Base-by-base conservation (phyloP, 495 filamentous ascomycete genomes). In the Xylaria venustula region DNA sequence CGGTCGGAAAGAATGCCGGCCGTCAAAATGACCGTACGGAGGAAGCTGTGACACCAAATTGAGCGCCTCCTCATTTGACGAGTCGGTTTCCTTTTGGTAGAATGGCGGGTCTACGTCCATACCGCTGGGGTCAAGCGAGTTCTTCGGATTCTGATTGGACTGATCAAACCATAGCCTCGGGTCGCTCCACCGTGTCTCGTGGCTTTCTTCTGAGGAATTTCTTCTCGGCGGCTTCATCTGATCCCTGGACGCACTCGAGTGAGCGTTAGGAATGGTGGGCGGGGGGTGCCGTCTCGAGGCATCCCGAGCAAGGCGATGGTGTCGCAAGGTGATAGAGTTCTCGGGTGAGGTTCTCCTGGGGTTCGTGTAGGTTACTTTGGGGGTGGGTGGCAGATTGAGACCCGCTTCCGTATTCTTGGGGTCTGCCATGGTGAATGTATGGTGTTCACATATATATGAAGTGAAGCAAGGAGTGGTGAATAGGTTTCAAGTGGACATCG, bases 41-140 rank as follows among this genome's bases (percentile, higher is more conserved):
- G 64, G 64, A 44, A 64, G 64, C 8, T 60, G 54, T 12, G 58
- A 48, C 1, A 64, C 14, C 12, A 48, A 52, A 54, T 62, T 62
- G 15, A 65, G 62, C 7, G 54, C 48, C 52, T 63, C 72, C 55
- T 75, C 77, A 48, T 73, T 78, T 6, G 80, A 82, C 2, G 73
- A 76, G 36, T 77, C 71, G 17, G 75, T 77, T 32, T 75, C 72
- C 46, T 77, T 78, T 17, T 76, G 76, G 40, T 77, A 85, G 40
- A 82, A 86, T 3, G 83, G 85, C 2, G 81, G 81, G 50, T 86
- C 83, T 42, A 84, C 76, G 57, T 80, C 76, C 72, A 79, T 79
- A 1, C 67, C 54, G 3, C 40, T 58, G 41, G 66, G 58, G 15
- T 76, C 70, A 49, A 71, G 68, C 14, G 52, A 70, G 19, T 53